These are phyloP conservation scores for Cryptococcus sp. DNA, from an alignment of 1,284 basidiomycete genomes.

Conservation along the genomic window DNA sequence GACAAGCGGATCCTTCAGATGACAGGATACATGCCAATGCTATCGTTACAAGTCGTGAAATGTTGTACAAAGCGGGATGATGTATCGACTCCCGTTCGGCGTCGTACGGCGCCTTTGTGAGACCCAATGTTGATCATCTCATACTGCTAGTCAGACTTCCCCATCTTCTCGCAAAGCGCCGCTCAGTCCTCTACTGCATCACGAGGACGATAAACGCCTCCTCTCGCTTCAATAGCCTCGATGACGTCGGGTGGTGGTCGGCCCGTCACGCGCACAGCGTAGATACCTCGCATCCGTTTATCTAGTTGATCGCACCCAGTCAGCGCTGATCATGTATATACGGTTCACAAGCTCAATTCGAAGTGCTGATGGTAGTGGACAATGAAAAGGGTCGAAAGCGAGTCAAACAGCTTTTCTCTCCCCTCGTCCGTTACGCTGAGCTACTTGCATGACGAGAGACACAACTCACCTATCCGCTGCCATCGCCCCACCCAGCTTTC, in stretches of 20 bases:
- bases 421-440: background rate
- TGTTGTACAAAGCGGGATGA: too few species aligned
- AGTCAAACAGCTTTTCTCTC: background rate
- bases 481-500: constrained; percentile 93
- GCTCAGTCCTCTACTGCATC: constrained; percentile 45
- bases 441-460: background rate
- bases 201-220: constrained; percentile 45
- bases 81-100: too few species aligned
- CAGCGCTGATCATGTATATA: too few species aligned
- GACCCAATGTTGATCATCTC: too few species aligned
- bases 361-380: too few species aligned
- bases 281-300: constrained; percentile 81
- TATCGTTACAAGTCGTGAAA: too few species aligned
- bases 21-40: background rate
- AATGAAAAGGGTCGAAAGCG: background rate
- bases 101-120: too few species aligned
- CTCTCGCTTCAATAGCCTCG: constrained; percentile 53
- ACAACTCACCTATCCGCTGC: constrained; percentile 78
- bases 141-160: too few species aligned
- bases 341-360: too few species aligned
- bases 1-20: background rate
- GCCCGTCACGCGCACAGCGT: constrained; percentile 83
- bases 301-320: constrained; percentile 61
- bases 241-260: constrained; percentile 83
- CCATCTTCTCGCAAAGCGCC: too few species aligned